Base-by-base conservation (phyloP, 2,329 filamentous ascomycete genomes). In the Talaromyces pinophilus region DNA sequence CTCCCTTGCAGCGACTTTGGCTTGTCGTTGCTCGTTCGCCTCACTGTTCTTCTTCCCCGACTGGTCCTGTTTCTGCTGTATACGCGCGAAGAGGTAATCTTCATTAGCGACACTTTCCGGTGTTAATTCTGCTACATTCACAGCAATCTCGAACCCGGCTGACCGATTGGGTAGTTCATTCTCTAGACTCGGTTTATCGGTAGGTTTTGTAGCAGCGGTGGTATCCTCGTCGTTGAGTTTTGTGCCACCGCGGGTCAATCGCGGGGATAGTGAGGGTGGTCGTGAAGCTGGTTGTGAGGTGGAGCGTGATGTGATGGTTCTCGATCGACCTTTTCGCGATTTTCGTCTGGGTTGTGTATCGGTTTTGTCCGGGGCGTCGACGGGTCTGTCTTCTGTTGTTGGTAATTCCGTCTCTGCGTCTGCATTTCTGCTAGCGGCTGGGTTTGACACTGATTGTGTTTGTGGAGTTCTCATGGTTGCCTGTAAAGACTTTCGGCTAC, bases 1-100 rank as follows among this genome's bases (percentile, higher is more conserved):
- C 69, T 80, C 76, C 52, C 77, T 72, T 62, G 74, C 72, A 62
- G 75, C 73, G 55, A 77, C 69, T 68, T 74, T 75, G 33, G 76
- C 73, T 59, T 75, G 78, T 28, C 67, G 63, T 71, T 74, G 68
- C 70, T 74, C 65, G 17, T 17, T 50, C 5, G 50, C 33, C 13
- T 25, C 33, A 4, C 22, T 54, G 6, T 42, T n/a, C 15, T 59
- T 35, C 54, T 40, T 25, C 1, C 44, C 38, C 10, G 38, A 22
- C n/a, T 48, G 22, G 30, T 54, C 25, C 4, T 59, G 38, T 3
- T 17, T 25, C 15, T 42, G 42, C 2, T 54, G 50, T 48, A 60
- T 6, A 7, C 19, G 38, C 7, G 60, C 4, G 1, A 44, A 54
- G 0, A 60, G 42, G 2, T 63, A 33, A 11, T 63, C 38, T 5